These are phyloP conservation scores for Colletotrichum musae DNA, from an alignment of 2,329 filamentous ascomycete genomes.

Conservation along the genomic window DNA sequence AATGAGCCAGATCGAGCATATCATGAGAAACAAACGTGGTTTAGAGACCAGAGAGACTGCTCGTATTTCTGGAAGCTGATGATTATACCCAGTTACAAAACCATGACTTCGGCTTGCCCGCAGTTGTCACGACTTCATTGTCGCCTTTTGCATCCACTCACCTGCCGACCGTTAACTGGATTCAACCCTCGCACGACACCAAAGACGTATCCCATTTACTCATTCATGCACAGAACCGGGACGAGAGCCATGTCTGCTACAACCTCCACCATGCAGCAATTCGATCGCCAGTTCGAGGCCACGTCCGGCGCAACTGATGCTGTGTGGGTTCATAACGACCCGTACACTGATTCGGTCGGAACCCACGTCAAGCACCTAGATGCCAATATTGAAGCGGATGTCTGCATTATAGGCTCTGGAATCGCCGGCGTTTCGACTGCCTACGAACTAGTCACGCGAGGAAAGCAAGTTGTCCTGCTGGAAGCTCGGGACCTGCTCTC, in stretches of 20 bases:
- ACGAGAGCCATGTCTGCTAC: slow-evolving; percentile 1
- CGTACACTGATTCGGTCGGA: slow-evolving; percentile 58
- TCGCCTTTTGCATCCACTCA: not conserved
- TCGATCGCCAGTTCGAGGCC: slow-evolving; percentile 45
- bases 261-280: slow-evolving; percentile 32
- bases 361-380: slow-evolving; percentile 56
- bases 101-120: not conserved
- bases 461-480: slow-evolving; percentile 64
- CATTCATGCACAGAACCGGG: too few species aligned
- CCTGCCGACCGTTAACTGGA: not conserved
- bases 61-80: not conserved
- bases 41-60: not conserved
- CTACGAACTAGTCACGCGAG: slow-evolving; percentile 67
- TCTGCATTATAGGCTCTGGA: slow-evolving; percentile 66
- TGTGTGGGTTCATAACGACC: slow-evolving; percentile 67
- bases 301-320: slow-evolving; percentile 66
- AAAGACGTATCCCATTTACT: not conserved
- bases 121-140: not conserved
- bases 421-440: slow-evolving; percentile 67
- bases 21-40: not conserved
- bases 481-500: slow-evolving; percentile 69
- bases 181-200: not conserved
- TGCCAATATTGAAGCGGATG: slow-evolving; percentile 60
- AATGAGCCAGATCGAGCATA: not conserved
- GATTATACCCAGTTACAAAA: not conserved